phyloP scores from a whole-genome alignment of 1,139 yeast species.

The Scheffersomyces insectosa region DNA sequence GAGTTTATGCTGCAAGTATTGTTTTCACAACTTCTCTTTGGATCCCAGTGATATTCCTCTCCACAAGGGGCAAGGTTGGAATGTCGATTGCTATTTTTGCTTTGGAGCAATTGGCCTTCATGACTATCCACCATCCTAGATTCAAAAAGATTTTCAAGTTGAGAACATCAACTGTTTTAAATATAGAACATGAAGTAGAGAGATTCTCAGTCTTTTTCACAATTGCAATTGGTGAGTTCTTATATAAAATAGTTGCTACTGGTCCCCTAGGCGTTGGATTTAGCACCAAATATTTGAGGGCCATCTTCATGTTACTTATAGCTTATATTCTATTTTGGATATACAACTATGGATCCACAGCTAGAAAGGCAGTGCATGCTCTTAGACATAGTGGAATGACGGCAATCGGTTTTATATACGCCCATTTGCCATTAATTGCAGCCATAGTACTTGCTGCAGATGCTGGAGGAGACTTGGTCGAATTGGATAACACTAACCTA shows the following conservation, averaged over 20 bases:
- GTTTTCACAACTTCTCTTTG: constrained; percentile 38
- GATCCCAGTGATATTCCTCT: constrained; percentile 51
- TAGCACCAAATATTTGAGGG: constrained; percentile 46
- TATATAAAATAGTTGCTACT: constrained; percentile 56
- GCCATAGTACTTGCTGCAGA: constrained; percentile 59
- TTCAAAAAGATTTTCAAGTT: constrained; percentile 42
- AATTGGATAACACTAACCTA: constrained; percentile 14
- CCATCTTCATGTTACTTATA: constrained; percentile 48
- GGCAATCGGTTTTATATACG: constrained; percentile 50
- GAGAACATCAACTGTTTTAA: constrained; percentile 58
- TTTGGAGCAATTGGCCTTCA: constrained; percentile 41
- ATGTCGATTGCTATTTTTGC: constrained; percentile 42
- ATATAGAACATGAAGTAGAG: constrained; percentile 69
- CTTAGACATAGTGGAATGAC: constrained; percentile 49
- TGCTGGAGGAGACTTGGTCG: constrained; percentile 55
- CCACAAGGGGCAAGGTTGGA: constrained; percentile 48
- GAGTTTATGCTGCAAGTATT: constrained; percentile 37
- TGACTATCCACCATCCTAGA: constrained; percentile 46
- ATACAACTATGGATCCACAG: constrained; percentile 56
- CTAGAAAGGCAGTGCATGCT: constrained; percentile 53
- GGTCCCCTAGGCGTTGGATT: constrained; percentile 52
- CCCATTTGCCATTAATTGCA: constrained; percentile 56
- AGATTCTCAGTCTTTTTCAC: constrained; percentile 58
- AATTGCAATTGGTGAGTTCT: constrained; percentile 67
- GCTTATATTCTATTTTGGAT: constrained; percentile 57